These are phyloP conservation scores for Chytridium lagenaria DNA, from an alignment of 371 early-diverging fungal species.

Conservation along the genomic window DNA sequence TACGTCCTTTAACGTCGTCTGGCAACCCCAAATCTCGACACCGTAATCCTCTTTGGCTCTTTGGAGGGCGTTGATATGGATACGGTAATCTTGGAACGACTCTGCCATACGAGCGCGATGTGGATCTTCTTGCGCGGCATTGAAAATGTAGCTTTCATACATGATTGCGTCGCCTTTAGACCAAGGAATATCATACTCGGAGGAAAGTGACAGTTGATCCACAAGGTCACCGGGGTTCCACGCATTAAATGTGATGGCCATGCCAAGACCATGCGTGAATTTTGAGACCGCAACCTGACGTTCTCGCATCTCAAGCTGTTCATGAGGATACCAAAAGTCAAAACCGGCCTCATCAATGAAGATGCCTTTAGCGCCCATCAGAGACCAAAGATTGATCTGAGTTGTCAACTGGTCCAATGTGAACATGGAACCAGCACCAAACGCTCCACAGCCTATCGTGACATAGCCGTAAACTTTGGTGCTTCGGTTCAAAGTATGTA, in stretches of 20 bases:
- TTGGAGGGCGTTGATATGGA: not conserved
- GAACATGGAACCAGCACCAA: not conserved
- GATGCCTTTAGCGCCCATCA: slow-evolving; percentile 2
- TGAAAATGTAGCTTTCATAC: slow-evolving; percentile 14
- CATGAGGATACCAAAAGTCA: slow-evolving; percentile 5
- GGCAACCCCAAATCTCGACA: slow-evolving; percentile 12
- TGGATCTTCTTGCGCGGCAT: not conserved
- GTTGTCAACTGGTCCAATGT: not conserved
- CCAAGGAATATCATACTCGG: not conserved
- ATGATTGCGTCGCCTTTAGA: slow-evolving; percentile 1
- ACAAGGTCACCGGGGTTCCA: slow-evolving; percentile 17
- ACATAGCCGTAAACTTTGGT: slow-evolving; percentile 11
- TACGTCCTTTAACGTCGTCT: not conserved
- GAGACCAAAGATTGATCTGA: slow-evolving; percentile 3
- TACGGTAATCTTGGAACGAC: not conserved
- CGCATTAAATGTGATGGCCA: slow-evolving; percentile 13
- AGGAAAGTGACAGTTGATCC: not conserved
- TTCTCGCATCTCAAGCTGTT: not conserved
- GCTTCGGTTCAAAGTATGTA: not conserved
- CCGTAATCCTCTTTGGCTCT: not conserved
- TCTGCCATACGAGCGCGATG: not conserved
- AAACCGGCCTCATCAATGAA: slow-evolving; percentile 20
- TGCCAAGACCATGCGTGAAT: not conserved
- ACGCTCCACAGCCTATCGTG: slow-evolving; percentile 2
- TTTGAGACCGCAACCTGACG: slow-evolving; percentile 8